Conservation (phyloP, 2,329 filamentous ascomycete genomes). For the Penicillium sp. region DNA sequence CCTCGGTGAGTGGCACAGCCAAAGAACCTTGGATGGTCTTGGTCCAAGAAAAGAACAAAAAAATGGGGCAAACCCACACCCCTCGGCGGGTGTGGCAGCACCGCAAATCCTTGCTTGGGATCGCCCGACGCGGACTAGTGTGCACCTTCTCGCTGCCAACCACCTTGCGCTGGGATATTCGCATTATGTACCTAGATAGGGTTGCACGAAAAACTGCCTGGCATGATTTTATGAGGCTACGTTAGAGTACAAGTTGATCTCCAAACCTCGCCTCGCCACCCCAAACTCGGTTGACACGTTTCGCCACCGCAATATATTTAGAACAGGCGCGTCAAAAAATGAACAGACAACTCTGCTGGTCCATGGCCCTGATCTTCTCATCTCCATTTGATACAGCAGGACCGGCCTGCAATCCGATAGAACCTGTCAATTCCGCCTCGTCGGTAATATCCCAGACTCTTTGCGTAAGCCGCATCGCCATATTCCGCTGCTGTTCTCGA, state of each 20-base stretch:
- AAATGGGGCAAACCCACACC: background rate
- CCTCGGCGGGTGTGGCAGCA: background rate
- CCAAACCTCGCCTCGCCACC: background rate
- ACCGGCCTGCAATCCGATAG: background rate
- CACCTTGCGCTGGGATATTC: background rate
- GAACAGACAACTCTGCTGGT: conserved; percentile 20
- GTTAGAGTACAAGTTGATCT: background rate
- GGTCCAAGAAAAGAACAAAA: background rate
- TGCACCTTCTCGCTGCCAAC: background rate
- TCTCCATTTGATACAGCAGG: conserved; percentile 7
- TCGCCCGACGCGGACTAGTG: conserved; percentile 7
- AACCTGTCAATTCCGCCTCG: conserved; percentile 2
- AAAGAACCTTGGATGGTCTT: background rate
- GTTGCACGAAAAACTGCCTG: background rate
- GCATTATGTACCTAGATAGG: background rate
- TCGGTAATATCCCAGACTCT: conserved; percentile 22
- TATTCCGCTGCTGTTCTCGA: conserved; percentile 23
- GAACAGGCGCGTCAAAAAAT: conserved; percentile 14
- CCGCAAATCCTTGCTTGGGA: conserved; percentile 2
- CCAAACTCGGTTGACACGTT: background rate
- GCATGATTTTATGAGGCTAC: background rate
- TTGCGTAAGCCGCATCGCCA: conserved; percentile 23
- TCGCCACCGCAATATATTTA: background rate
- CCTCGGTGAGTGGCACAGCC: background rate
- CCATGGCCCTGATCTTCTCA: conserved; percentile 13